Evolutionary conservation across 2,329 filamentous ascomycete genomes (phyloP).

Genomic region (Nemania diffusa): DNA sequence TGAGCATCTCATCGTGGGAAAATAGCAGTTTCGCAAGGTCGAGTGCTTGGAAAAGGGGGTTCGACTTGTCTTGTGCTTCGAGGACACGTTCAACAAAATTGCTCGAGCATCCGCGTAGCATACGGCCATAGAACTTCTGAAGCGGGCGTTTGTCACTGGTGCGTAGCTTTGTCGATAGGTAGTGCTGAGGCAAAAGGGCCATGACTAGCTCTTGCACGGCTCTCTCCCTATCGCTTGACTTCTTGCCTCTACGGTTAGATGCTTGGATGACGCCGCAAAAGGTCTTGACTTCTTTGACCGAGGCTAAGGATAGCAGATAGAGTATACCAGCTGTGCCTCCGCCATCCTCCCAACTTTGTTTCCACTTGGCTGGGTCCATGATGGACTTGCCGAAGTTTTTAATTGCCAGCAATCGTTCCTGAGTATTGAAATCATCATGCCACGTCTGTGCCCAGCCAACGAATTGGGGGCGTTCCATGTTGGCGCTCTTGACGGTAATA

Average conservation of each 20-base stretch:
- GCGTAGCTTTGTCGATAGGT: slow-evolving; percentile 23
- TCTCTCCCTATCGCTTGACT: slow-evolving; percentile 29
- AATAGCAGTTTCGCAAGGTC: slow-evolving; percentile 11
- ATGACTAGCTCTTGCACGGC: slow-evolving; percentile 25
- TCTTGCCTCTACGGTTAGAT: slow-evolving; percentile 23
- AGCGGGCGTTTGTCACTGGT: slow-evolving; percentile 29
- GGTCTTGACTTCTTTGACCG: slow-evolving; percentile 26
- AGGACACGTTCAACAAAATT: slow-evolving; percentile 28
- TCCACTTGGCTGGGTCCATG: slow-evolving; percentile 18
- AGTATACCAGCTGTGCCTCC: slow-evolving; percentile 31
- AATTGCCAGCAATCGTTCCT: slow-evolving; percentile 21
- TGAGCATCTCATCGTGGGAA: slow-evolving; percentile 28
- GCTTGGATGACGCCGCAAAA: slow-evolving; percentile 26
- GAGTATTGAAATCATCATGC: slow-evolving; percentile 19
- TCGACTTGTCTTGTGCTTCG: slow-evolving; percentile 26
- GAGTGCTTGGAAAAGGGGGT: slow-evolving; percentile 31
- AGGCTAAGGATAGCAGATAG: slow-evolving; percentile 26
- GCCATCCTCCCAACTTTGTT: slow-evolving; percentile 27
- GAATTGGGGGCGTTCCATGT: slow-evolving; percentile 20
- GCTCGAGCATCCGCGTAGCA: slow-evolving; percentile 33
- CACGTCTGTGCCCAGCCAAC: slow-evolving; percentile 29
- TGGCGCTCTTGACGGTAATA: background rate
- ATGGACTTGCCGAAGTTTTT: slow-evolving; percentile 22
- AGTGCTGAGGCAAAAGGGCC: slow-evolving; percentile 34
- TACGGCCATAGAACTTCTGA: slow-evolving; percentile 28